Base-by-base conservation (phyloP, 2,329 filamentous ascomycete genomes). In the Dactylellina drechsleri region DNA sequence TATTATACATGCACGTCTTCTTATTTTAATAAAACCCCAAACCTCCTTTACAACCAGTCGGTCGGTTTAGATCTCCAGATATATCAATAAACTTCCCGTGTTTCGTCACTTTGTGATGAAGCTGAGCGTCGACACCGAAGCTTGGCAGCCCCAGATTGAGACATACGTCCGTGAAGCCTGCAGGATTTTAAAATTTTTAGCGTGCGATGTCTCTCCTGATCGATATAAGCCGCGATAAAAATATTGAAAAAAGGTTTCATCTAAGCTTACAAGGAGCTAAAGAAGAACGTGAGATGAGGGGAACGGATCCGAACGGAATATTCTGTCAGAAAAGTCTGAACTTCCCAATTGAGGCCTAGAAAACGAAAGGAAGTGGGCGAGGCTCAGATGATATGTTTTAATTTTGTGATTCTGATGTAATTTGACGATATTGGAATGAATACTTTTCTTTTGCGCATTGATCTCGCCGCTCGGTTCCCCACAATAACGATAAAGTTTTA, bases 381-480 rank as follows among this genome's bases (percentile, higher is more conserved):
- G 31, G 31, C 4, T n/a, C 7, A 15, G 31, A 36, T 36, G 31
- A 36, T 36, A 10, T 36, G 6, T 36, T 36, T 36, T 36, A 5
- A 36, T 36, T 36, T 36, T 7, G 5, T 36, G 31, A 36, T 36
- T 36, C 31, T 36, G 6, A 36, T 36, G 1, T 10, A 5, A 1
- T 36, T 36, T 36, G 31, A 10, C 10, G 31, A 36, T 36, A 36
- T 36, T 36, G 3, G 3, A 36, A 10, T 36, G 31, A 36, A 36
- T 36, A 2, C 31, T 36, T 36, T 36, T 36, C 31, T 53, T 58
- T 66, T 59, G 36, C 56, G 53, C 54, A 59, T 23, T 58, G 54
- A 45, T 45, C 54, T 26, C 54, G 18, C 58, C 41, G 64, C 64
- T 66, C 54, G 64, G 64, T 60, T 67, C 64, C 64, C 62, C 64